phyloP scores from a whole-genome alignment of 148 eudicot species.

The Rhododendron williamsianum region DNA sequence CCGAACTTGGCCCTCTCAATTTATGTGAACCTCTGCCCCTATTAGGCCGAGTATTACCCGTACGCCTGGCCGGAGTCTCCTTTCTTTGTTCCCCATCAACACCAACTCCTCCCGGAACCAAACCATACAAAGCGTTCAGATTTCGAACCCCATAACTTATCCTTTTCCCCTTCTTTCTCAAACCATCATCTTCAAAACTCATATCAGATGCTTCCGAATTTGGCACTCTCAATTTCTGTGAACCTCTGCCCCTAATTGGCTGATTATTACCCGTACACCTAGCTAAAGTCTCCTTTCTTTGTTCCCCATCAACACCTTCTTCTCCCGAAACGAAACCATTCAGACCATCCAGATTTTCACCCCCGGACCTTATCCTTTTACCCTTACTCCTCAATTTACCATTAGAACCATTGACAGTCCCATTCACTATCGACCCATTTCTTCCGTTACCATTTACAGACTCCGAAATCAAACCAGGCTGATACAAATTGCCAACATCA shows the following conservation, averaged over 20 bases:
- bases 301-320: conserved; percentile 13
- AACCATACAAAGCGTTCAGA: conserved; percentile 16
- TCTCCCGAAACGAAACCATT: conserved; percentile 13
- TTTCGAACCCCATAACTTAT: not conserved
- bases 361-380: conserved; percentile 8
- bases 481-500: conserved; percentile 1
- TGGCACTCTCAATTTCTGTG: conserved; percentile 10
- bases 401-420: conserved; percentile 14
- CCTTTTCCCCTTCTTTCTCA: conserved; percentile 18
- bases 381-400: conserved; percentile 20
- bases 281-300: conserved; percentile 3
- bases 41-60: conserved; percentile 3
- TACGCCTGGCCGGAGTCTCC: not conserved
- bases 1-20: conserved; percentile 11
- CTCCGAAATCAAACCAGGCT: conserved; percentile 3
- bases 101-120: conserved; percentile 17
- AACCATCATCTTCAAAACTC: not conserved
- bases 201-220: conserved; percentile 25
- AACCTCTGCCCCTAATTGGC: conserved; percentile 11
- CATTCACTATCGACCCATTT: conserved; percentile 1
- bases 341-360: conserved; percentile 12
- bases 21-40: conserved; percentile 16
- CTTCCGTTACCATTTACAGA: not conserved
- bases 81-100: conserved; percentile 12
- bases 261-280: not conserved